phyloP scores from a whole-genome alignment of 768 basidiomycete genomes.

The Kwoniella sp. region DNA sequence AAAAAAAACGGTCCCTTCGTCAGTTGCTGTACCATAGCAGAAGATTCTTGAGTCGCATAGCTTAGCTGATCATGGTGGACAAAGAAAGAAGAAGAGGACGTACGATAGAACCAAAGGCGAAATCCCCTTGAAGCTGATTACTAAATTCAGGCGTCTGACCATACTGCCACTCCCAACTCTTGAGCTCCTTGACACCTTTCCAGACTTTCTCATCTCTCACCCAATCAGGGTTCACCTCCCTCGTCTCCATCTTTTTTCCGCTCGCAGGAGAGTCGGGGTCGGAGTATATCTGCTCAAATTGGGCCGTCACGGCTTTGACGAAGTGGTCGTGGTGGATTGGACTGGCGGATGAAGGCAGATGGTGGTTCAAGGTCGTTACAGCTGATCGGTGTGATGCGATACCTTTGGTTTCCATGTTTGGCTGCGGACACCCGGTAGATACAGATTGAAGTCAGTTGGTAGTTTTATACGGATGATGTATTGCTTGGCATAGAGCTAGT shows the following conservation, averaged over 20 bases:
- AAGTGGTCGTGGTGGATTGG: conserved; percentile 71
- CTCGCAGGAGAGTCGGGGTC: too few relatives aligned
- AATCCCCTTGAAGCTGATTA: conserved; percentile 60
- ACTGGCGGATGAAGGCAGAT: conserved; percentile 54
- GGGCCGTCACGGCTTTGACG: conserved; percentile 66
- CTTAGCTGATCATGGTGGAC: too few relatives aligned
- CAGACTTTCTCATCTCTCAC: conserved; percentile 63
- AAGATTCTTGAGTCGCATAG: too few relatives aligned
- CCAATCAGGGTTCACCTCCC: conserved; percentile 60
- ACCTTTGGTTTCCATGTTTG: conserved; percentile 77
- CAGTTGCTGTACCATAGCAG: too few relatives aligned
- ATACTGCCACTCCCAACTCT: conserved; percentile 87
- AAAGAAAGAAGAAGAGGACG: conserved; percentile 30
- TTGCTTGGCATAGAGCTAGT: too few relatives aligned
- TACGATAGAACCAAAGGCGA: conserved; percentile 59
- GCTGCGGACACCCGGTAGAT: conserved; percentile 59
- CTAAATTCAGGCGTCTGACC: conserved; percentile 94
- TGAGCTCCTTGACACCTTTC: conserved; percentile 72
- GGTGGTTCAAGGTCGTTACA: conserved; percentile 70
- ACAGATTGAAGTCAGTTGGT: background rate
- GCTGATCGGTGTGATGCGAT: conserved; percentile 90
- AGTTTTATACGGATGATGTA: too few relatives aligned
- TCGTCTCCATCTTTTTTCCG: conserved; percentile 29
- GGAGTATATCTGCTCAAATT: conserved; percentile 61
- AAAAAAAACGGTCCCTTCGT: too few relatives aligned